These are phyloP conservation scores for Fraxinus paxiana DNA, from an alignment of 305 asterid genomes.

Conservation along the genomic window DNA sequence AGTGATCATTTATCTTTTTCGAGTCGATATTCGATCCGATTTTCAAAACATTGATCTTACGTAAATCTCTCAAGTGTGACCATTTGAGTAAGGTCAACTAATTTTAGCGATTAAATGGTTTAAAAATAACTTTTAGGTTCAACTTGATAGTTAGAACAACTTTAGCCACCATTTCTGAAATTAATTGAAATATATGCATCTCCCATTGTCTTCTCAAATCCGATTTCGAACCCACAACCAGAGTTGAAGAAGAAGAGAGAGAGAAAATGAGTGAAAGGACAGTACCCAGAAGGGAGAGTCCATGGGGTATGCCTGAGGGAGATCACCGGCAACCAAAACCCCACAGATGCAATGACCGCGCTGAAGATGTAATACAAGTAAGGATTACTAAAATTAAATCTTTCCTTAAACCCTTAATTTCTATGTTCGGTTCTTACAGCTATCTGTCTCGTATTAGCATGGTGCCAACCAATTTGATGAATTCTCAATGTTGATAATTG, in stretches of 20 bases:
- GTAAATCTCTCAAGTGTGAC: background rate
- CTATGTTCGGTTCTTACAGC: background rate
- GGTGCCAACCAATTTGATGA: background rate
- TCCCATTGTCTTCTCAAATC: background rate
- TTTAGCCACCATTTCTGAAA: background rate
- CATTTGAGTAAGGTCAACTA: background rate
- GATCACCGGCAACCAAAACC: conserved; percentile 62
- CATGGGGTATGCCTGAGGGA: conserved; percentile 80
- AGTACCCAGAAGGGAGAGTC: conserved; percentile 95
- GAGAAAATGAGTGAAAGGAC: conserved; percentile 72
- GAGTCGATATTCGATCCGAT: too few relatives aligned
- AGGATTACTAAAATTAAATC: background rate
- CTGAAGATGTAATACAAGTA: conserved; percentile 87
- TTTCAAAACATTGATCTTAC: background rate
- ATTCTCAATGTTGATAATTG: background rate
- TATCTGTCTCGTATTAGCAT: background rate
- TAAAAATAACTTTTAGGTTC: background rate
- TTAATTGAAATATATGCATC: background rate
- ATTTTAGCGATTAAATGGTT: background rate
- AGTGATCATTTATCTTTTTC: background rate
- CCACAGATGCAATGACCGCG: conserved; percentile 94
- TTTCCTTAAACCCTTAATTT: conserved; percentile 8
- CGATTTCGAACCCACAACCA: background rate
- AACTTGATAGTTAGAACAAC: background rate
- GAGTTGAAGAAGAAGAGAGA: background rate